A percentile compares a stretch with the other conserved stretches of the same genome.
These are phyloP conservation scores for Trichocladium antarcticum DNA, from an alignment of 495 filamentous ascomycete species.

Conservation along the genomic window DNA sequence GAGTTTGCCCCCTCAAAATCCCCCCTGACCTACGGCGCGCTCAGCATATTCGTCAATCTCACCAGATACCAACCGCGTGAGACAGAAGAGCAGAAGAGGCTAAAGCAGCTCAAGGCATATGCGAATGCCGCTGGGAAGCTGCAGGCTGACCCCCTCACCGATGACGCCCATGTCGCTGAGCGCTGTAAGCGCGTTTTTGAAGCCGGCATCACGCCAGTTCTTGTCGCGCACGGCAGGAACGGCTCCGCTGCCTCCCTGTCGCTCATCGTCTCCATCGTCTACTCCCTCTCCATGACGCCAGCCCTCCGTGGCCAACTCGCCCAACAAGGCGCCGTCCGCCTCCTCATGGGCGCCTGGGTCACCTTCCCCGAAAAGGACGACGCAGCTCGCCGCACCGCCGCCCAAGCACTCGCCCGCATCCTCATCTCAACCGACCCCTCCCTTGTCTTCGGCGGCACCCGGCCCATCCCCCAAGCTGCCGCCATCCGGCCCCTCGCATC, in stretches of 20 bases:
- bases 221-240: slow-evolving; percentile 59
- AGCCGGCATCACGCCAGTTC: slow-evolving; percentile 58
- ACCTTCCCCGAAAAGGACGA: slow-evolving; percentile 44
- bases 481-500: slow-evolving; percentile 68
- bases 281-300: slow-evolving; percentile 59
- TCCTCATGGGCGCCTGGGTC: slow-evolving; percentile 58
- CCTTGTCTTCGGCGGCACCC: slow-evolving; percentile 70
- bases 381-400: slow-evolving; percentile 48
- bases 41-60: slow-evolving; percentile 75
- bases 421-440: slow-evolving; percentile 79
- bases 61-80: slow-evolving; percentile 68
- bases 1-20: slow-evolving; percentile 49
- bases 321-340: slow-evolving; percentile 82
- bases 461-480: slow-evolving; percentile 57
- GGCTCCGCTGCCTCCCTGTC: slow-evolving; percentile 52
- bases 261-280: slow-evolving; percentile 62
- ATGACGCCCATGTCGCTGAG: slow-evolving; percentile 59
- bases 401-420: slow-evolving; percentile 84
- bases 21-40: slow-evolving; percentile 67
- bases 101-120: slow-evolving; percentile 83
- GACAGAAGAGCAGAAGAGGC: slow-evolving; percentile 83
- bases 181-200: slow-evolving; percentile 71
- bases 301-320: slow-evolving; percentile 65
- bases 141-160: slow-evolving; percentile 55
- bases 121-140: slow-evolving; percentile 65